These are phyloP conservation scores for Circinella minor DNA, from an alignment of 371 early-diverging fungal species.

Conservation along the genomic window DNA sequence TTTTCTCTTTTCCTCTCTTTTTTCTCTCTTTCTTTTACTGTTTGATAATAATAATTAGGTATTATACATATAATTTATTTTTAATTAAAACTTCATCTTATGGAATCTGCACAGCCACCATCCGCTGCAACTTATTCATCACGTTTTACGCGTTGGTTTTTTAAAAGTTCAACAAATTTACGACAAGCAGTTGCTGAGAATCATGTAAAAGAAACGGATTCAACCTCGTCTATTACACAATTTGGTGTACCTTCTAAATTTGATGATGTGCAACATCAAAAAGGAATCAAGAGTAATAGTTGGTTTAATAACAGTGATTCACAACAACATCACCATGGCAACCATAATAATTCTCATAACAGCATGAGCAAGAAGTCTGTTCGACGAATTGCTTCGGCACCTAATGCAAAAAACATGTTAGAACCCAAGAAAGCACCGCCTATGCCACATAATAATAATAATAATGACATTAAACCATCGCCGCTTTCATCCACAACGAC, in stretches of 20 bases:
- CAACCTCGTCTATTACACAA: not conserved
- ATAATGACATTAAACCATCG: constrained; percentile 1
- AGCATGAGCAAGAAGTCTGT: constrained; percentile 25
- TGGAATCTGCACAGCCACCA: constrained; percentile 17
- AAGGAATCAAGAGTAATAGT: constrained; percentile 26
- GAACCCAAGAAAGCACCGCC: constrained; percentile 22
- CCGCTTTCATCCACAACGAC: constrained; percentile 17
- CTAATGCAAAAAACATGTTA: constrained; percentile 31
- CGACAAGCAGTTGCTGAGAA: not conserved
- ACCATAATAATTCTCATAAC: not conserved
- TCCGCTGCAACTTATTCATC: constrained; percentile 14
- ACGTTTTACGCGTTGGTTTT: constrained; percentile 14
- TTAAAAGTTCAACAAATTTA: not conserved
- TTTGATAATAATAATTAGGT: not conserved
- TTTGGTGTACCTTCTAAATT: constrained; percentile 21
- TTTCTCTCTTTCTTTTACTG: constrained; percentile 2
- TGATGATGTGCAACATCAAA: constrained; percentile 20
- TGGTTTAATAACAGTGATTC: constrained; percentile 17
- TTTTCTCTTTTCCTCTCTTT: constrained; percentile 13
- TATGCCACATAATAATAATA: constrained; percentile 1
- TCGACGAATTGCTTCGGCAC: constrained; percentile 46
- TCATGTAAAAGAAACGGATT: not conserved
- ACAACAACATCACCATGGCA: not conserved
- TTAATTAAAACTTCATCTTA: not conserved
- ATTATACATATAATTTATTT: not conserved